These are phyloP conservation scores for Annulohypoxylon truncatum DNA, from an alignment of 2,329 filamentous ascomycete genomes.

Conservation along the genomic window DNA sequence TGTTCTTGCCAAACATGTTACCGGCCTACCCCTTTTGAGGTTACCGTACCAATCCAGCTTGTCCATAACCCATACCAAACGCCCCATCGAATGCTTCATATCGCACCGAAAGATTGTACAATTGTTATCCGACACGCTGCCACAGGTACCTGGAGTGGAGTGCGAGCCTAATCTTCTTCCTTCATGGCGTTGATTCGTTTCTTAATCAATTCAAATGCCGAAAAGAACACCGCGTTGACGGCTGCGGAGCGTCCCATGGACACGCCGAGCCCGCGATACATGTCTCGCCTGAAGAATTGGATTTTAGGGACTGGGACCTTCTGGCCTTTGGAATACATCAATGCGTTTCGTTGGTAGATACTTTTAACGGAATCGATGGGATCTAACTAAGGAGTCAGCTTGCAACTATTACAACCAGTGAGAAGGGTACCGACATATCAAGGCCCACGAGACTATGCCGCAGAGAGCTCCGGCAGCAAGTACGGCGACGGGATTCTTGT, in stretches of 20 bases:
- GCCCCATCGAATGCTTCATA: constrained; percentile 41
- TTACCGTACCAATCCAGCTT: constrained; percentile 28
- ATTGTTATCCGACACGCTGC: constrained; percentile 21
- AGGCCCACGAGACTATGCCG: constrained; percentile 84
- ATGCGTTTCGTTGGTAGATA: constrained; percentile 84
- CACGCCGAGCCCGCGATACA: constrained; percentile 86
- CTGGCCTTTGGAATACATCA: constrained; percentile 75
- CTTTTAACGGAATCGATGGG: constrained; percentile 86
- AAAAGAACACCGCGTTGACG: constrained; percentile 91
- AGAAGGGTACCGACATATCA: constrained; percentile 69
- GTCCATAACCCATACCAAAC: constrained; percentile 35
- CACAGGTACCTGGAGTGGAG: neutral
- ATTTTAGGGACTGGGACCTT: constrained; percentile 77
- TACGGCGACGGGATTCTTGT: constrained; percentile 83
- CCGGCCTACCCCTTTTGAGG: constrained; percentile 26
- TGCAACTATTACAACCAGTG: constrained; percentile 2
- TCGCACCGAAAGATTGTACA: constrained; percentile 41
- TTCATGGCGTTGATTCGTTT: constrained; percentile 70
- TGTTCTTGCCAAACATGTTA: constrained; percentile 29
- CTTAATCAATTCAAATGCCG: constrained; percentile 86
- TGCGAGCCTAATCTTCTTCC: constrained; percentile 50
- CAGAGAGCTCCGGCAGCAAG: constrained; percentile 83
- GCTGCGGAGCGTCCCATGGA: constrained; percentile 85
- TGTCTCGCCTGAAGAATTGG: constrained; percentile 78
- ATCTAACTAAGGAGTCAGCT: constrained; percentile 55